Percentiles rank a stretch among this genome's conserved stretches.
phyloP scores from a whole-genome alignment of 176 grass and related monocot genomes.

The Aegilops bicornis region DNA sequence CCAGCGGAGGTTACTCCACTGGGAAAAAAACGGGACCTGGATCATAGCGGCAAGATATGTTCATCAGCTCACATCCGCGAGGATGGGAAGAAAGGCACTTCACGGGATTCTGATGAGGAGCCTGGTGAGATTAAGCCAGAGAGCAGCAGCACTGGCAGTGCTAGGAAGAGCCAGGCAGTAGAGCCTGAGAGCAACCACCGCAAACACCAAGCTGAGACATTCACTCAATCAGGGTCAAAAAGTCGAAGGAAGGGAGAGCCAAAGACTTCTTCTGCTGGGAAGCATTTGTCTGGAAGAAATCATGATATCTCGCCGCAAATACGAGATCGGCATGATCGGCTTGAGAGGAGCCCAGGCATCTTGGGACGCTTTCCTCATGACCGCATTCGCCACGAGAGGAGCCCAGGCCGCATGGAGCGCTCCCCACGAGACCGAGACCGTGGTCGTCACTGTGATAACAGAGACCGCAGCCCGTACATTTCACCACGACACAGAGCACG shows the following conservation, averaged over 20 bases:
- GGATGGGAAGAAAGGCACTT: constrained; percentile 45
- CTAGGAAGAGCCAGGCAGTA: constrained; percentile 35
- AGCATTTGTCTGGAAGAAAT: constrained; percentile 48
- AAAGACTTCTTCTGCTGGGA: constrained; percentile 45
- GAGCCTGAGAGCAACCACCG: constrained; percentile 52
- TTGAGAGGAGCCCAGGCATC: constrained; percentile 47
- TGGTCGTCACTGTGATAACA: constrained; percentile 43
- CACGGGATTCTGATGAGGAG: constrained; percentile 53
- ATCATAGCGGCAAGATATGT: constrained; percentile 34
- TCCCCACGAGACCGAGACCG: constrained; percentile 62
- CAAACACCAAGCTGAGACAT: constrained; percentile 47
- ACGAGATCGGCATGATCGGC: constrained; percentile 47
- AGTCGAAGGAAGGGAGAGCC: constrained; percentile 56
- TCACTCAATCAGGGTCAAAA: constrained; percentile 54
- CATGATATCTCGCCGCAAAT: constrained; percentile 36
- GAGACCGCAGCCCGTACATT: constrained; percentile 58
- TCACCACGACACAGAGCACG: constrained; percentile 53
- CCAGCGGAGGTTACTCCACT: constrained; percentile 35
- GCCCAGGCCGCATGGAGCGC: constrained; percentile 42
- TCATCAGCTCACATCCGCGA: constrained; percentile 23
- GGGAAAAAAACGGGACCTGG: constrained; percentile 32
- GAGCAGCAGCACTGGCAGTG: constrained; percentile 48
- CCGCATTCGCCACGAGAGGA: constrained; percentile 52
- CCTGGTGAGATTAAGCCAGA: constrained; percentile 81
- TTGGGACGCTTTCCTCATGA: constrained; percentile 60